Base-by-base conservation (phyloP, 345 rosid genomes). In the Clarkia xantiana region DNA sequence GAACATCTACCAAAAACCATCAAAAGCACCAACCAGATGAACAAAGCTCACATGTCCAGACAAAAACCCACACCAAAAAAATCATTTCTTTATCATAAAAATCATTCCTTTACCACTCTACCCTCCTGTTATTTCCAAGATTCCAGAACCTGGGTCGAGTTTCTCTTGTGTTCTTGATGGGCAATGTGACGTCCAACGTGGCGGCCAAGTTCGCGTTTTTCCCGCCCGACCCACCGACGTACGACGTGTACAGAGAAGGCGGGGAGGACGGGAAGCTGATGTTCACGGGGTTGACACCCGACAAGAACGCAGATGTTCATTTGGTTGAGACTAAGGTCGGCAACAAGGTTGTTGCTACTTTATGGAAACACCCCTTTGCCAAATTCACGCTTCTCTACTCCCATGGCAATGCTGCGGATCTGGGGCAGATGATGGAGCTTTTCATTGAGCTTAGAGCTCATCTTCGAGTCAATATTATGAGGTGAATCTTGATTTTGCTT, bases 151-250 rank as follows among this genome's bases (percentile, higher is more conserved):
- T 22, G 19, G 44, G 47, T 44, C 44, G 38, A 39, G 54, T 40
- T 18, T 34, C 16, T 40, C n/a, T 41, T n/a, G 19, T 22, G 22
- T 19, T 40, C 34, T n/a, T 36, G 13, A 11, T 91, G 98, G 98
- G 98, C 49, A 91, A 84, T 60, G 96, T 86, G 44, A 86, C 98
- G 52, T 83, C 98, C 18, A 78, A 55, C 52, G 94, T 91, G 69
- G 98, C 98, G 15, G 87, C 98, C 43, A 91, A 84, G 75, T 84
- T 91, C 62, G 98, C 98, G 9, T 91, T 91, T 53, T 91, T 90
- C 54, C 97, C 97, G 19, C 97, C 97, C 41, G 91, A 83, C 71
- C 97, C 97, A 0, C 82, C 94, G 18, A 84, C 98, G 25, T 91
- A 91, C 58, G 80, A 78, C 10, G 77, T 91, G 40, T 51, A 44